Evolutionary conservation across 257 asterid genomes (phyloP).

Genomic region (Solanum medicagineum): DNA sequence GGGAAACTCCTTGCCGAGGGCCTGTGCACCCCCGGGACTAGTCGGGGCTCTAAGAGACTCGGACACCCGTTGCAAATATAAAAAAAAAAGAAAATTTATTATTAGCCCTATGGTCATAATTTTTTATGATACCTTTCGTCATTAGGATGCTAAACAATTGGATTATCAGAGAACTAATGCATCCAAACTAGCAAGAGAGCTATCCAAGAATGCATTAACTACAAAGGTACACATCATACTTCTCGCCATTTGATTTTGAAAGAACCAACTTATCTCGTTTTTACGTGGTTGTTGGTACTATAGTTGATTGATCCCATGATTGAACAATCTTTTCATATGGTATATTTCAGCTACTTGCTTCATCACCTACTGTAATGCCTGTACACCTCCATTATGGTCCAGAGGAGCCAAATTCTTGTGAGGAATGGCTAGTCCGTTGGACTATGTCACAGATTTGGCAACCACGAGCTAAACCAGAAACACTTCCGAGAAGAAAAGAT

Average conservation of each 20-base stretch:
- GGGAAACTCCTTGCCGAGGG: too few species aligned
- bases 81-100: background rate
- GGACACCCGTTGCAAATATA: too few species aligned
- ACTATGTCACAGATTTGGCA: slow-evolving; percentile 32
- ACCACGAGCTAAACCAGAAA: slow-evolving; percentile 8
- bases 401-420: slow-evolving; percentile 40
- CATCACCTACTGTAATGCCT: slow-evolving; percentile 27
- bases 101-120: background rate
- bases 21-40: too few species aligned
- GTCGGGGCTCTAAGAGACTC: too few species aligned
- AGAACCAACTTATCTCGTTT: background rate
- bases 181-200: background rate
- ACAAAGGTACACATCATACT: slow-evolving; percentile 10
- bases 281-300: background rate
- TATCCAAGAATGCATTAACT: slow-evolving; percentile 23
- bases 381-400: slow-evolving; percentile 29
- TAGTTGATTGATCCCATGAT: background rate
- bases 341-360: slow-evolving; percentile 35
- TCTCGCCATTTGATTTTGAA: background rate
- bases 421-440: slow-evolving; percentile 60
- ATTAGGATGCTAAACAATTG: slow-evolving; percentile 19
- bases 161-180: background rate
- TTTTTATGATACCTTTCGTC: background rate
- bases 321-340: background rate
- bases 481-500: slow-evolving; percentile 2